Conservation (phyloP, 345 rosid genomes). For the Rubroshorea leprosula region DNA sequence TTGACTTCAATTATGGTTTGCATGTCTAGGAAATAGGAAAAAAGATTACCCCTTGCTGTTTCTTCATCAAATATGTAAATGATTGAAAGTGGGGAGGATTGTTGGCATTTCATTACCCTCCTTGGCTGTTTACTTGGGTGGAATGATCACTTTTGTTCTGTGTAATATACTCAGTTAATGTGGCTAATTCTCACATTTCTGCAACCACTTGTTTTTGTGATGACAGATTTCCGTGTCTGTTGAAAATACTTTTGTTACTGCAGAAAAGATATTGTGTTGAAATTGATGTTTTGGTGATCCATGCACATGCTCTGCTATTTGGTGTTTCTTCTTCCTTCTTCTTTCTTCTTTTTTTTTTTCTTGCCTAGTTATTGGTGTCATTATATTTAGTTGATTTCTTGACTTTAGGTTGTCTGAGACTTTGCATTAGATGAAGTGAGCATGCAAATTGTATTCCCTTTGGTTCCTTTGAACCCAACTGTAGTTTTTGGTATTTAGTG, state of each 20-base stretch:
- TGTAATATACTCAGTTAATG: too few relatives aligned
- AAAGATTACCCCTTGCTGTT: not conserved
- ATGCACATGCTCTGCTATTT: not conserved
- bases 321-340: slow-evolving; percentile 1
- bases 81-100: too few relatives aligned
- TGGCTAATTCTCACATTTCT: too few relatives aligned
- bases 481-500: too few relatives aligned
- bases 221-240: not conserved
- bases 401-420: not conserved
- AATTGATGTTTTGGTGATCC: not conserved
- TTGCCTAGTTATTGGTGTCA: not conserved
- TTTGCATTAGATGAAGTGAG: not conserved
- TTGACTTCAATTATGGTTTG: too few relatives aligned
- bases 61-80: not conserved
- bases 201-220: not conserved
- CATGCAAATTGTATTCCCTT: too few relatives aligned
- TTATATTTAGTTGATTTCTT: not conserved
- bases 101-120: too few relatives aligned
- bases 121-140: too few relatives aligned
- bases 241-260: not conserved
- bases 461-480: too few relatives aligned
- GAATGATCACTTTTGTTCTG: too few relatives aligned
- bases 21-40: not conserved
- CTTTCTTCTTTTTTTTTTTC: not conserved
- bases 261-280: not conserved